Conservation (phyloP, 202 grass and related monocot species). For the Zoysia matrella region DNA sequence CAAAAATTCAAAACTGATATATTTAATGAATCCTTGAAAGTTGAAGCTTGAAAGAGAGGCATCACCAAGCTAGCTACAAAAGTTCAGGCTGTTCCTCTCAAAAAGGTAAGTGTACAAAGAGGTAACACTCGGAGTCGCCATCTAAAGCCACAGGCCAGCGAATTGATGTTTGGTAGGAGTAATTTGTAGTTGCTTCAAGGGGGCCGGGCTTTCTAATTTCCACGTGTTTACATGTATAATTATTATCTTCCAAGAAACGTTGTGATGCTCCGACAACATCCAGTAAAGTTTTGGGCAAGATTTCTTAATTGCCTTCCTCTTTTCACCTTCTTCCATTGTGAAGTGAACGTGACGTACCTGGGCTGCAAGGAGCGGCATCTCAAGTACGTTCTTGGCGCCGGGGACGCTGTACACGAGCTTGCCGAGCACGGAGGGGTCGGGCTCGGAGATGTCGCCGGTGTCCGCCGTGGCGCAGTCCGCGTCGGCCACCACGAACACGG, state of each 20-base stretch:
- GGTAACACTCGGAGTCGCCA: conserved; percentile 25
- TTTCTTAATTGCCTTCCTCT: conserved; percentile 6
- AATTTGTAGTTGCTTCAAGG: conserved; percentile 19
- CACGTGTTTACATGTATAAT: conserved; percentile 14
- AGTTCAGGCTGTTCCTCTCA: conserved; percentile 34
- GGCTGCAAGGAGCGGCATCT: too few relatives aligned
- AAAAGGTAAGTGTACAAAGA: conserved; percentile 28
- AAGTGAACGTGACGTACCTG: neutral
- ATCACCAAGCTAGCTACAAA: conserved; percentile 36
- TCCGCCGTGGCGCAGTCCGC: too few relatives aligned
- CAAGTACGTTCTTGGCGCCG: too few relatives aligned
- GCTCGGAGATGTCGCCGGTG: too few relatives aligned
- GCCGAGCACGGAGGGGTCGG: too few relatives aligned
- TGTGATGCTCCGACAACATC: conserved; percentile 42
- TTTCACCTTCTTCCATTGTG: neutral
- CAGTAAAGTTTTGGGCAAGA: conserved; percentile 15
- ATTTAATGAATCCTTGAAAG: conserved; percentile 29
- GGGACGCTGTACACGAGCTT: too few relatives aligned
- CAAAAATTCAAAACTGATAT: conserved; percentile 5
- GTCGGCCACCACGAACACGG: too few relatives aligned
- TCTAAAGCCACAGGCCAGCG: conserved; percentile 30
- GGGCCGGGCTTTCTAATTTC: neutral
- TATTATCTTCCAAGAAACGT: conserved; percentile 49
- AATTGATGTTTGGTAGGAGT: conserved; percentile 20
- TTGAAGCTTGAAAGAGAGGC: conserved; percentile 36